phyloP scores from a whole-genome alignment of 2,329 filamentous ascomycete genomes.

The Trichoderma koningii region DNA sequence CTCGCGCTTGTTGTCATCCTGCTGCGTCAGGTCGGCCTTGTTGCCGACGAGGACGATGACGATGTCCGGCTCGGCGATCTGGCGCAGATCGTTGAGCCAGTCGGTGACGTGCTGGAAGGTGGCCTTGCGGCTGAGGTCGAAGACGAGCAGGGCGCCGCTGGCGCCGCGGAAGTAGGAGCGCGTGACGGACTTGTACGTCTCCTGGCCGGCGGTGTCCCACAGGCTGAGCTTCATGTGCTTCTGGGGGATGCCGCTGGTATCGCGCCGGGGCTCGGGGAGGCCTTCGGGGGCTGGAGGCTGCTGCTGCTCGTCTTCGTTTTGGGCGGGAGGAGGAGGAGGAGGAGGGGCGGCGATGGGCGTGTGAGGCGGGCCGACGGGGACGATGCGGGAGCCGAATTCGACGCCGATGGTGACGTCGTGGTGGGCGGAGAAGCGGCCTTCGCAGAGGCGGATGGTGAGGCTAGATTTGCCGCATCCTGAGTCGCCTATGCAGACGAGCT shows the following conservation, averaged over 20 bases:
- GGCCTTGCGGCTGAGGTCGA: slow-evolving; percentile 82
- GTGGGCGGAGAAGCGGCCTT: slow-evolving; percentile 89
- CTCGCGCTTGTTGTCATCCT: slow-evolving; percentile 66
- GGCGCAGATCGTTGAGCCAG: slow-evolving; percentile 91
- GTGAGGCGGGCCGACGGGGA: slow-evolving; percentile 84
- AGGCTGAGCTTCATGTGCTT: slow-evolving; percentile 90
- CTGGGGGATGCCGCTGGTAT: slow-evolving; percentile 48
- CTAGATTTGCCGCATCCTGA: slow-evolving; percentile 94
- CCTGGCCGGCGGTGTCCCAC: slow-evolving; percentile 96
- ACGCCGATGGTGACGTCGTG: slow-evolving; percentile 98
- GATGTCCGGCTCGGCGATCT: slow-evolving; percentile 94
- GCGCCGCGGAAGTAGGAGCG: slow-evolving; percentile 88
- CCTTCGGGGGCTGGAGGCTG: slow-evolving; percentile 39
- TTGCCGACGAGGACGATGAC: slow-evolving; percentile 95
- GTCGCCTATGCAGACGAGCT: slow-evolving; percentile 97
- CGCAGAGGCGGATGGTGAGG: slow-evolving; percentile 91
- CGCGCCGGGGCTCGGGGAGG: slow-evolving; percentile 56
- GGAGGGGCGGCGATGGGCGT: slow-evolving; percentile 46
- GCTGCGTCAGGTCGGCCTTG: slow-evolving; percentile 77
- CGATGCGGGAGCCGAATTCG: slow-evolving; percentile 91
- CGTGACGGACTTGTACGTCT: slow-evolving; percentile 96
- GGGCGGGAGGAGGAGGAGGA: slow-evolving; percentile 32
- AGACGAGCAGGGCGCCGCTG: slow-evolving; percentile 76
- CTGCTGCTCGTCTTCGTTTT: slow-evolving; percentile 1
- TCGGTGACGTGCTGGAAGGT: slow-evolving; percentile 88